Evolutionary conservation across 2,329 filamentous ascomycete genomes (phyloP).

Genomic region (Talaromyces amestolkiae): DNA sequence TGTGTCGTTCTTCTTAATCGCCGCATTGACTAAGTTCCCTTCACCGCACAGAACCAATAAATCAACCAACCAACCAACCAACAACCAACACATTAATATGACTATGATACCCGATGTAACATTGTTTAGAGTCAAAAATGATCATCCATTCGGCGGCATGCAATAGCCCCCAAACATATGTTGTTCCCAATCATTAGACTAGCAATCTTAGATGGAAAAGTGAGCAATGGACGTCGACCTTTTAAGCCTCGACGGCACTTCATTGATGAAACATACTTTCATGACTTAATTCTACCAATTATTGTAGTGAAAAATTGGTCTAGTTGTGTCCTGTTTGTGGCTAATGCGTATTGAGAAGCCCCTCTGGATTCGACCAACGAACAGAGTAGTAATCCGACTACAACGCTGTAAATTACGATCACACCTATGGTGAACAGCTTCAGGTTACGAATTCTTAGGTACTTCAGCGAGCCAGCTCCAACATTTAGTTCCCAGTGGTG

Average conservation of each 20-base stretch:
- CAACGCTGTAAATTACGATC: not conserved
- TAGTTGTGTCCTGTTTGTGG: not conserved
- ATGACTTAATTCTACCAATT: not conserved
- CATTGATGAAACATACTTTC: not conserved
- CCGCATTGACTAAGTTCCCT: not conserved
- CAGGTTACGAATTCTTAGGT: not conserved
- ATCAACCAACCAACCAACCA: not conserved
- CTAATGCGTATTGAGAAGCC: not conserved
- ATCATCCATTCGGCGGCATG: not conserved
- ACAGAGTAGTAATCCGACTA: not conserved
- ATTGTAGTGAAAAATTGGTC: not conserved
- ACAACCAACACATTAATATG: not conserved
- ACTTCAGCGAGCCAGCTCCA: no score
- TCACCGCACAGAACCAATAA: no score
- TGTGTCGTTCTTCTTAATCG: not conserved
- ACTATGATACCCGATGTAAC: not conserved
- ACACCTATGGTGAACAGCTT: not conserved
- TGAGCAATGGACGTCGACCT: not conserved
- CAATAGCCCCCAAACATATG: not conserved
- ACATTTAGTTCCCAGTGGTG: no score
- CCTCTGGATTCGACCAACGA: not conserved
- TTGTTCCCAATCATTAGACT: not conserved
- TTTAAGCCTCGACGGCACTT: not conserved
- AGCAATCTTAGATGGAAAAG: not conserved
- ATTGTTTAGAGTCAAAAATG: not conserved